A percentile compares a stretch with the other conserved stretches of the same genome.
Conservation (phyloP, 2,329 filamentous ascomycete species). For the Aspergillus neoniger region DNA sequence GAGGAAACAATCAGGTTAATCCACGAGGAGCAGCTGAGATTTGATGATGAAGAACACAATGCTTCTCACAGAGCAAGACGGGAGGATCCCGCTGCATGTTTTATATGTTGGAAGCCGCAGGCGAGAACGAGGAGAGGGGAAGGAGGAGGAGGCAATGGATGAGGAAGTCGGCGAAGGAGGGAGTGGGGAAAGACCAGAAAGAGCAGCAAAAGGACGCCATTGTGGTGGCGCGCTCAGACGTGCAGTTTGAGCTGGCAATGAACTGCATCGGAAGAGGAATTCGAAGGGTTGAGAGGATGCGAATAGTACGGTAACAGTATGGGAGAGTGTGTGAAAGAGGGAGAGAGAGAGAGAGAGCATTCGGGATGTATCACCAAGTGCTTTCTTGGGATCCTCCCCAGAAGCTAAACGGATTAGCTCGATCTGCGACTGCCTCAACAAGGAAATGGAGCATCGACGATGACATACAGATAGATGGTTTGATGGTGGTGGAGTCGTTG, state of each 20-base stretch:
- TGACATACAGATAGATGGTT: constrained; percentile 28
- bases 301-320: background rate
- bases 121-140: constrained; percentile 24
- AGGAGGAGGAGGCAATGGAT: constrained; percentile 8
- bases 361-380: constrained; percentile 25
- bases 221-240: constrained; percentile 24
- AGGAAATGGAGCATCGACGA: constrained; percentile 23
- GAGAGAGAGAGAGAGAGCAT: background rate
- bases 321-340: background rate
- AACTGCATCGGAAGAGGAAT: constrained; percentile 18
- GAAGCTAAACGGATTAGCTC: constrained; percentile 9
- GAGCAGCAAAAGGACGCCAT: constrained; percentile 10
- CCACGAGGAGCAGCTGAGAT: constrained; percentile 29
- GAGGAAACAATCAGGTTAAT: constrained; percentile 22
- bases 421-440: constrained; percentile 23
- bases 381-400: background rate
- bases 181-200: constrained; percentile 6
- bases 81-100: constrained; percentile 34
- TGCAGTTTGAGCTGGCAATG: constrained; percentile 17
- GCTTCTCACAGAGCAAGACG: constrained; percentile 18
- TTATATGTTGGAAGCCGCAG: constrained; percentile 36
- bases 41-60: constrained; percentile 25
- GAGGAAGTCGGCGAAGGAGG: constrained; percentile 4
- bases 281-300: background rate
- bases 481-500: background rate